Base-by-base conservation (phyloP, 1,284 basidiomycete genomes). In the Cutaneotrichosporon mucoides region DNA sequence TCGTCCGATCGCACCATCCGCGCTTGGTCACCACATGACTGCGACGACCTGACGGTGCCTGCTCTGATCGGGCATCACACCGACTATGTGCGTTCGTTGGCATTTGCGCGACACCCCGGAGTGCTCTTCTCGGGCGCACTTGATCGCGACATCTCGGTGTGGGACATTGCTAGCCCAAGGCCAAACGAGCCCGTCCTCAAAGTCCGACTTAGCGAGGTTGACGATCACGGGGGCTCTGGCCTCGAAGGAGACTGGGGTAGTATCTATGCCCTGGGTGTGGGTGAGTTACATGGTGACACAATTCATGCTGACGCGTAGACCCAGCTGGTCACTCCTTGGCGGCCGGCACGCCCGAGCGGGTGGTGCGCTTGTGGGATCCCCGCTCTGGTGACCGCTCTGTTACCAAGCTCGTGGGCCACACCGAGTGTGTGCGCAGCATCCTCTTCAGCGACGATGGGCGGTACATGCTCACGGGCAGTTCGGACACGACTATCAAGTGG, bases 1-100 rank as follows among this genome's bases (percentile, higher is more conserved):
- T 98, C 95, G 0, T 96, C 94, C 3, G 95, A 99, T 75, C 91
- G 93, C 8, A 92, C 92, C 12, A 83, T 99, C 66, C 91, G 94
- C 72, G 86, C 91, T 0, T 99, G 96, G 95, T 88, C 84, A 56
- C 94, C 95, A 0, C 92, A 98, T 73, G 2, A 69, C 80, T 69
- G 75, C 68, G 55, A 70, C 62, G 47, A 86, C 86, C 62, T 56
- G 15, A 86, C 89, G 5, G 76, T 80, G 1, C 81, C 84, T 0
- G 81, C 83, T 0, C 83, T 86, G 3, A 81, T 99, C 45, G 95
- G 95, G n/a, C 84, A 84, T 2, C 96, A 99, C 72, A 80, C 81
- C 9, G 95, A 99, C 80, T 99, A 96, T 72, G 93, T 93, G 7
- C 88, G 91, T 53, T 92, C 89, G 69, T 82, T 97, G 7, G 81